Evolutionary conservation across 352 stramenopile species (phyloP).

Genomic region (Phytophthora ramorum): DNA sequence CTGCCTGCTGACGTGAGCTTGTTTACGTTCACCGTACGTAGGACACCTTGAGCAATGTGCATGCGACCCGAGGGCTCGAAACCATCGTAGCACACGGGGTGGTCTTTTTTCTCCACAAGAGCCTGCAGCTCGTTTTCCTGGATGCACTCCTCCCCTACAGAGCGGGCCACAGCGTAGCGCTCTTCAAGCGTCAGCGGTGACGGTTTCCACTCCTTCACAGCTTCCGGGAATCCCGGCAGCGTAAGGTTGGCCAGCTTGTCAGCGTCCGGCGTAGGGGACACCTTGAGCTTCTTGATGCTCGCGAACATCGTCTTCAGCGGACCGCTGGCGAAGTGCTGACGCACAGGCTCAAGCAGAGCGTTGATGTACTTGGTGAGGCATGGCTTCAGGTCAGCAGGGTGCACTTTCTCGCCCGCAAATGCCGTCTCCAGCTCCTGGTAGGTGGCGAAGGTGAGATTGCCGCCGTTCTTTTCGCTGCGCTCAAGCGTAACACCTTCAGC

Average conservation of each 20-base stretch:
- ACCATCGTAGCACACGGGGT: constrained; percentile 97
- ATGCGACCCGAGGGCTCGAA: constrained; percentile 99
- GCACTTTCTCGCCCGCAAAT: constrained; percentile 92
- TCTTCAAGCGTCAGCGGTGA: constrained; percentile 86
- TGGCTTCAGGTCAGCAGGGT: constrained; percentile 97
- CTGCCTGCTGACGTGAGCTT: constrained; percentile 92
- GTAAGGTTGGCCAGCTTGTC: constrained; percentile 80
- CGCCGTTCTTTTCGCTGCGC: constrained; percentile 86
- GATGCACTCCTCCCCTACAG: constrained; percentile 94
- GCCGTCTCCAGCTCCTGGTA: constrained; percentile 93
- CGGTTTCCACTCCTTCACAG: constrained; percentile 71
- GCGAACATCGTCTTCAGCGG: constrained; percentile 96
- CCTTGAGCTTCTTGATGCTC: constrained; percentile 93
- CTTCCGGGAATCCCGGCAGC: constrained; percentile 69
- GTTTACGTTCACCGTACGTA: constrained; percentile 98
- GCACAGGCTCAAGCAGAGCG: constrained; percentile 95
- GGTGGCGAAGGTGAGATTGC: constrained; percentile 88
- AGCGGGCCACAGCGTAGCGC: constrained; percentile 78
- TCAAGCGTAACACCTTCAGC: constrained; percentile 74
- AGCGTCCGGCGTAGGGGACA: constrained; percentile 61
- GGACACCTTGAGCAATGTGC: constrained; percentile 98
- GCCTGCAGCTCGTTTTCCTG: constrained; percentile 89
- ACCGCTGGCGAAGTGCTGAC: constrained; percentile 95
- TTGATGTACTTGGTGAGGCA: constrained; percentile 95
- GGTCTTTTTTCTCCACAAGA: constrained; percentile 89